Evolutionary conservation across 2,329 filamentous ascomycete genomes (phyloP), one percentile per base, ranked within the genome.

Genomic region (Fusarium sp.): DNA sequence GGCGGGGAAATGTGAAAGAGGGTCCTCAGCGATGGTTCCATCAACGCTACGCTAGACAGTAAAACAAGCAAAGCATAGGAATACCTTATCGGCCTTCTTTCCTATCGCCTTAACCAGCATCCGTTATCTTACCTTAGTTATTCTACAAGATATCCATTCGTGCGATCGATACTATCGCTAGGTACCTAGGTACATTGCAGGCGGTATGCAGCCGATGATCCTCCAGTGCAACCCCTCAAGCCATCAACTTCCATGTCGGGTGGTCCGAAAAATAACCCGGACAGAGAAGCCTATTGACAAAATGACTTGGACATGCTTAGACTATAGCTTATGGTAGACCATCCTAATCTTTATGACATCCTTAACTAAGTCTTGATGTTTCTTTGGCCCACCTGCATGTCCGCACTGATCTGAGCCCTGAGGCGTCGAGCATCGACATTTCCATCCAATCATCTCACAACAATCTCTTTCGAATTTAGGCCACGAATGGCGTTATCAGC

Each of bases 401-500:
- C 53, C 52, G 67, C 67, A 64, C 67, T 46, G 53, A 68, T 61
- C 61, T 69, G 53, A 69, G 65, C 68, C 61, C 58, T 61, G 65
- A 27, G 25, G 45, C 42, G 57, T 42, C 49, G 37, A 34, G 45
- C 46, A 59, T 57, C 34, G 52, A 49, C 27, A 11, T 25, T 58
- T 61, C 34, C 48, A 42, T 27, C 62, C 60, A 67, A 74, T 70
- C 67, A 68, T 60, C 20, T 70, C 55, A 51, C 29, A 55, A 53
- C 54, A 57, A 60, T 13, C 57, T 61, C 65, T 75, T 63, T 75
- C 61, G 46, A 75, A 75, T 75, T 73, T 70, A 47, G 46, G 51
- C 24, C 65, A 32, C 25, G 63, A 65, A 75, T 75, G 73, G 73
- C 73, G 73, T 75, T 74, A 75, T 75, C 73, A 69, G 60, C 67